Conservation (phyloP, 2,329 filamentous ascomycete genomes). For the Podosphaera fusca region DNA sequence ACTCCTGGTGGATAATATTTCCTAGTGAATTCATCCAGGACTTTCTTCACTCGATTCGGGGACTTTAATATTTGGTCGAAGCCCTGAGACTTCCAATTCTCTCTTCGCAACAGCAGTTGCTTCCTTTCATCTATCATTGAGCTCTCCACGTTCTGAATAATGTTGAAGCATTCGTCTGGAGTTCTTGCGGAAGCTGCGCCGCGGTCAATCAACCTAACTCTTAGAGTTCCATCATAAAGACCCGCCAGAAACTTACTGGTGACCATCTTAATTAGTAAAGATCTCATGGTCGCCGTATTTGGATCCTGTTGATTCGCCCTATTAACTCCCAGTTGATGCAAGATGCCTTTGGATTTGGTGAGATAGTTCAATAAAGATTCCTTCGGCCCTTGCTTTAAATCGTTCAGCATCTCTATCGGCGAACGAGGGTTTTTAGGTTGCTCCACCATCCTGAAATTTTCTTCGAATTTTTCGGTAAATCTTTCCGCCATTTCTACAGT, state of each 20-base stretch:
- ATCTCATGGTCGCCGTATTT: too few relatives aligned
- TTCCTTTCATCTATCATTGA: too few relatives aligned
- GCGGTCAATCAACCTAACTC: neutral
- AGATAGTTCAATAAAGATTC: neutral
- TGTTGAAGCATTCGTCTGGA: neutral
- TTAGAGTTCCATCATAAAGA: neutral
- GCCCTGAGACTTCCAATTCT: too few relatives aligned
- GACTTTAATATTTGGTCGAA: neutral
- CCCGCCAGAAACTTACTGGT: too few relatives aligned
- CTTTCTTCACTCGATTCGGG: neutral
- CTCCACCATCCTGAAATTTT: neutral
- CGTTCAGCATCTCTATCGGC: too few relatives aligned
- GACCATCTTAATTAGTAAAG: too few relatives aligned
- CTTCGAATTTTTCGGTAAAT: neutral
- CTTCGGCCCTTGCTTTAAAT: too few relatives aligned
- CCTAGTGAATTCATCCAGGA: neutral
- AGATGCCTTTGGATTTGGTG: neutral
- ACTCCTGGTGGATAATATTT: neutral
- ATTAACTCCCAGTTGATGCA: neutral
- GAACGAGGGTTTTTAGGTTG: neutral
- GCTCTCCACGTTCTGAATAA: neutral
- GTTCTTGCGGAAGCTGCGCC: neutral
- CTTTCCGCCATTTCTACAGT: neutral
- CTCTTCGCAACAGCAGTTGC: too few relatives aligned
- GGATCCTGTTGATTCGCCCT: neutral